Evolutionary conservation across 108 stramenopile genomes (phyloP).

Genomic region (Asterionellopsis glacialis): DNA sequence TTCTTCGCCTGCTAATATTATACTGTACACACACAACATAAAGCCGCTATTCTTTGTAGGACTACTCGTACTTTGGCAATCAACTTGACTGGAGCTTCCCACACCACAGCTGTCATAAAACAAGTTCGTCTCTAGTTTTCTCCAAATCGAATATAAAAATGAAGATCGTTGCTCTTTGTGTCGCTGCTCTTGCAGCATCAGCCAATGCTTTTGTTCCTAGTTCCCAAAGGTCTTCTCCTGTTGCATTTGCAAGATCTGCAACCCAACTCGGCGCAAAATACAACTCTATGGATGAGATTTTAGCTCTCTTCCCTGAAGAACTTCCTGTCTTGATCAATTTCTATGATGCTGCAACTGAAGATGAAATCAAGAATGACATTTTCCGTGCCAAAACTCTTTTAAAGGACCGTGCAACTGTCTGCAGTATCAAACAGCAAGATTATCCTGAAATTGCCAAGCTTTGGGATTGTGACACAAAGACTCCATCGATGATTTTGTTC

Average conservation of each 20-base stretch:
- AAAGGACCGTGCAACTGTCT: conserved; percentile 35
- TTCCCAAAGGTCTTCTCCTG: not conserved
- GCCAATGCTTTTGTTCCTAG: conserved; percentile 8
- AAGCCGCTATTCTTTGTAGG: no score
- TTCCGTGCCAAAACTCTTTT: conserved; percentile 36
- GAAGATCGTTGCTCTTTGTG: not conserved
- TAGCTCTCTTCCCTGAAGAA: conserved; percentile 47
- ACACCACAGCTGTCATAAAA: no score
- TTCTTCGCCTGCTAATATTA: no score
- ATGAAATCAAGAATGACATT: conserved; percentile 44
- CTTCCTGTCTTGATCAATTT: conserved; percentile 55
- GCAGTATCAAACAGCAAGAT: conserved; percentile 55
- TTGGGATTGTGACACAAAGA: conserved; percentile 36
- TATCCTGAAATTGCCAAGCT: conserved; percentile 54
- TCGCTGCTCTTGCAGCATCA: conserved; percentile 4
- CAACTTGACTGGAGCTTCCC: no score
- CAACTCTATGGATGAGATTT: conserved; percentile 54
- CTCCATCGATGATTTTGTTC: conserved; percentile 52
- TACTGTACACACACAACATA: no score
- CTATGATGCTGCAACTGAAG: conserved; percentile 46
- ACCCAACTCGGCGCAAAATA: conserved; percentile 31
- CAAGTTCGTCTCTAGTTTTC: no score
- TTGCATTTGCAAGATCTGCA: not conserved
- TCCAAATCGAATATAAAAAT: not conserved
- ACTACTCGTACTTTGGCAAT: no score